A percentile compares a stretch with the other conserved stretches of the same genome.
Evolutionary conservation across 2,329 filamentous ascomycete genomes (phyloP).

Genomic region (Alternaria alternata): DNA sequence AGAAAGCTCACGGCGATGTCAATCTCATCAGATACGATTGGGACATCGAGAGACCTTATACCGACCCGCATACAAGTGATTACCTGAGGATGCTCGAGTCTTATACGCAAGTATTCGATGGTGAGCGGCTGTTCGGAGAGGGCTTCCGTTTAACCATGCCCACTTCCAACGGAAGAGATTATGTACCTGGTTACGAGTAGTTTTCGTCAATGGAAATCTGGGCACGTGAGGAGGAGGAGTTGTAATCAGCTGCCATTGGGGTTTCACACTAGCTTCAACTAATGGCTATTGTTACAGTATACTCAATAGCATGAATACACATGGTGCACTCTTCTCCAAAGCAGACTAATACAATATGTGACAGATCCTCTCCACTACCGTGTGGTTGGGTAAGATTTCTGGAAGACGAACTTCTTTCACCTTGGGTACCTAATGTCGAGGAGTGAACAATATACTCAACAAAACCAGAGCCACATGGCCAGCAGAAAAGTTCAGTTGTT

Average conservation of each 20-base stretch:
- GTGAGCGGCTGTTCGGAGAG: neutral
- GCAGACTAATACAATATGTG: neutral
- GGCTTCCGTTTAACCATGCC: neutral
- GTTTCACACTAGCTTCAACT: too few species aligned
- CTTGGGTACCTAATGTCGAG: neutral
- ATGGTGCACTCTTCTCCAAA: neutral
- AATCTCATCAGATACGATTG: neutral
- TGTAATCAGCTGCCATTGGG: too few species aligned
- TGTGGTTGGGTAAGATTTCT: neutral
- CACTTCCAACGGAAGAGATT: neutral
- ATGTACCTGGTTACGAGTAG: neutral
- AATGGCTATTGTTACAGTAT: neutral
- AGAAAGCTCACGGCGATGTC: neutral
- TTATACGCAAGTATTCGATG: neutral
- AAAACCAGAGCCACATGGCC: neutral
- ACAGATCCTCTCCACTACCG: neutral
- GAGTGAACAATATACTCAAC: neutral
- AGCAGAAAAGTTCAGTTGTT: neutral
- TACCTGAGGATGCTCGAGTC: neutral
- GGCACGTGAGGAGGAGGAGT: neutral
- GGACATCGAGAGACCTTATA: too few species aligned
- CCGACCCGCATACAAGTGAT: neutral
- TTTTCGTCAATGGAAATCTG: neutral
- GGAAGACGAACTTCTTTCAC: neutral
- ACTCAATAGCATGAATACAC: neutral